Conservation (phyloP, 2,329 filamentous ascomycete genomes). For the Pezicula carpinea region DNA sequence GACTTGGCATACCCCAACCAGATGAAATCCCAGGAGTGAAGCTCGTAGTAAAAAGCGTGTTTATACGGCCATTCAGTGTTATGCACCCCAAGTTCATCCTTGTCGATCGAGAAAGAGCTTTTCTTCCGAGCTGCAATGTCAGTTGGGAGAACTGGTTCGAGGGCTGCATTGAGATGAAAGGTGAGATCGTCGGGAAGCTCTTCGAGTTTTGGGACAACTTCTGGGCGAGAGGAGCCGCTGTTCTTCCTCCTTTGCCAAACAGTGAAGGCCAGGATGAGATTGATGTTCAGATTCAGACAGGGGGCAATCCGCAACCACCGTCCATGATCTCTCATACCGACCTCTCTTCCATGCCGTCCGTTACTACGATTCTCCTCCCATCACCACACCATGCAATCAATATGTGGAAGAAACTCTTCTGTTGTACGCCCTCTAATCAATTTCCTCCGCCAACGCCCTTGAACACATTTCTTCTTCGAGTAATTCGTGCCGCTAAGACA, state of each 20-base stretch:
- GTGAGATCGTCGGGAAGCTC: slow-evolving; percentile 56
- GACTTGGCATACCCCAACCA: slow-evolving; percentile 58
- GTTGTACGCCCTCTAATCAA: slow-evolving; percentile 1
- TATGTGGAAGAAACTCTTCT: slow-evolving; percentile 12
- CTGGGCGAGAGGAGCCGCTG: slow-evolving; percentile 47
- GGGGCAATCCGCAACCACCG: background rate
- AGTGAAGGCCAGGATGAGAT: background rate
- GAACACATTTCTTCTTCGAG: slow-evolving; percentile 58
- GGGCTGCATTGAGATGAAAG: slow-evolving; percentile 64
- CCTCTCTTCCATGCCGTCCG: slow-evolving; percentile 11
- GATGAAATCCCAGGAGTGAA: slow-evolving; percentile 55
- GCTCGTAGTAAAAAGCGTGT: slow-evolving; percentile 69
- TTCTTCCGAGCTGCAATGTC: slow-evolving; percentile 77
- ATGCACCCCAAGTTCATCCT: slow-evolving; percentile 84
- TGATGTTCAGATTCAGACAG: background rate
- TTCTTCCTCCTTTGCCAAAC: slow-evolving; percentile 8
- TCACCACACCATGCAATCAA: slow-evolving; percentile 51
- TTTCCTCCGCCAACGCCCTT: slow-evolving; percentile 37
- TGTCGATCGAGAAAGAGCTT: slow-evolving; percentile 61
- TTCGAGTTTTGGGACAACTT: slow-evolving; percentile 62
- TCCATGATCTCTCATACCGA: background rate
- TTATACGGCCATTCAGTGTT: slow-evolving; percentile 77
- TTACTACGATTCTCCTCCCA: slow-evolving; percentile 62
- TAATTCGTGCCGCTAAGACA: slow-evolving; percentile 52
- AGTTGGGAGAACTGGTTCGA: slow-evolving; percentile 90